Evolutionary conservation across 192 early-diverging fungal genomes (phyloP).

Genomic region (Spizellomyces punctatus): DNA sequence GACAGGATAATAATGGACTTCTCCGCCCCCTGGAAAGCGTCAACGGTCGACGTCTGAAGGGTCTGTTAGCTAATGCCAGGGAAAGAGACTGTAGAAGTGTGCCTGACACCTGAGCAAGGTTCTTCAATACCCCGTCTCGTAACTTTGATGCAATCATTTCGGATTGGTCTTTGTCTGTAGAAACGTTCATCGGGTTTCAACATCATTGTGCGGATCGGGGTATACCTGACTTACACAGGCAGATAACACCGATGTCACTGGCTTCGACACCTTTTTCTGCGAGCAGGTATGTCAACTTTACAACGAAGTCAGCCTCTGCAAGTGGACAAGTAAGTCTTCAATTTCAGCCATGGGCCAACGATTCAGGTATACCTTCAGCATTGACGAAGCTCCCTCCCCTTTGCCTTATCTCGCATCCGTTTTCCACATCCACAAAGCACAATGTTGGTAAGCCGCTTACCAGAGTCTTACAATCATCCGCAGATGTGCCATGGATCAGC

Average conservation of each 20-base stretch:
- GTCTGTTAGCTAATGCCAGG: no score
- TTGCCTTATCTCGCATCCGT: not conserved
- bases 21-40: constrained; percentile 80
- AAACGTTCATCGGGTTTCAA: not conserved
- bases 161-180: constrained; percentile 65
- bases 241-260: constrained; percentile 66
- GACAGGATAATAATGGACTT: constrained; percentile 74
- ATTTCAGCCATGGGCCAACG: no score
- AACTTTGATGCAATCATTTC: constrained; percentile 43
- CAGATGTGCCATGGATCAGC: constrained; percentile 50
- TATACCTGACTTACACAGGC: constrained; percentile 57
- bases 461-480: constrained; percentile 40
- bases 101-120: no score
- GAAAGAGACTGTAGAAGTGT: no score
- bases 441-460: constrained; percentile 56
- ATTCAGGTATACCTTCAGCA: not conserved
- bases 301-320: constrained; percentile 52
- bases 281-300: constrained; percentile 42
- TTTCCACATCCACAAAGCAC: constrained; percentile 58
- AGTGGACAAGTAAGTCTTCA: no score
- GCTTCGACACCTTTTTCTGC: constrained; percentile 47
- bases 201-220: not conserved
- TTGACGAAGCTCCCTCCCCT: constrained; percentile 45
- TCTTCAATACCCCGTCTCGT: no score
- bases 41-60: constrained; percentile 65